These are phyloP conservation scores for Termitomyces sp. DNA, from an alignment of 768 basidiomycete species.

Conservation along the genomic window DNA sequence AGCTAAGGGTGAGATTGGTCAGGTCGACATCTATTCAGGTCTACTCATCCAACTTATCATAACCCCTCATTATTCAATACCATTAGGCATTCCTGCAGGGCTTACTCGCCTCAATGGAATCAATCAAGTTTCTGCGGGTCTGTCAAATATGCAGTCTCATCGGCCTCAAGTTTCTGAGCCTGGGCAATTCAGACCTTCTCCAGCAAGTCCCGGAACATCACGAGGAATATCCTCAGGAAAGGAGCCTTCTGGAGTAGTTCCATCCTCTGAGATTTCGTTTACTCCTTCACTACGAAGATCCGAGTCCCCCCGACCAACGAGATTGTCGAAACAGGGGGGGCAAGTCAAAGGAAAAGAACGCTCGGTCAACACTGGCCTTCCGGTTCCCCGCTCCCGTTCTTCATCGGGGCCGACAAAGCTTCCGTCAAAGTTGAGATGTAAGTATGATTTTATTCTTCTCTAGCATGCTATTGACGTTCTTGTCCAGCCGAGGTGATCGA, in stretches of 20 bases:
- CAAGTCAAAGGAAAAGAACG: background rate
- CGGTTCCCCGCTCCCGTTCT: background rate
- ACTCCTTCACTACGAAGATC: background rate
- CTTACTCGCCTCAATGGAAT: background rate
- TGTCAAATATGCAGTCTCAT: background rate
- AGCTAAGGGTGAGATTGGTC: background rate
- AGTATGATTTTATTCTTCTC: background rate
- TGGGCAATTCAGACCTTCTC: background rate
- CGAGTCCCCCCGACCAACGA: background rate
- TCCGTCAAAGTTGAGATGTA: background rate
- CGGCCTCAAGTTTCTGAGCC: background rate
- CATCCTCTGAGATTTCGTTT: background rate
- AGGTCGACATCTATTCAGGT: background rate
- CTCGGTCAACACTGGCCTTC: background rate
- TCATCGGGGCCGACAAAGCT: background rate
- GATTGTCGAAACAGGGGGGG: background rate
- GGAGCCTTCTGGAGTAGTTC: background rate
- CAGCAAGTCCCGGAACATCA: background rate
- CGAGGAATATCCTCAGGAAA: background rate
- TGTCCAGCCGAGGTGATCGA: conserved; percentile 5
- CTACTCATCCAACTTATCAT: background rate
- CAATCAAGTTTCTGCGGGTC: background rate
- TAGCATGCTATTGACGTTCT: background rate
- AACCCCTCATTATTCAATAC: background rate
- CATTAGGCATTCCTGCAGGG: background rate